These are phyloP conservation scores for Euphorbia schlechtendalii DNA, from an alignment of 441 rosid species.

Conservation along the genomic window DNA sequence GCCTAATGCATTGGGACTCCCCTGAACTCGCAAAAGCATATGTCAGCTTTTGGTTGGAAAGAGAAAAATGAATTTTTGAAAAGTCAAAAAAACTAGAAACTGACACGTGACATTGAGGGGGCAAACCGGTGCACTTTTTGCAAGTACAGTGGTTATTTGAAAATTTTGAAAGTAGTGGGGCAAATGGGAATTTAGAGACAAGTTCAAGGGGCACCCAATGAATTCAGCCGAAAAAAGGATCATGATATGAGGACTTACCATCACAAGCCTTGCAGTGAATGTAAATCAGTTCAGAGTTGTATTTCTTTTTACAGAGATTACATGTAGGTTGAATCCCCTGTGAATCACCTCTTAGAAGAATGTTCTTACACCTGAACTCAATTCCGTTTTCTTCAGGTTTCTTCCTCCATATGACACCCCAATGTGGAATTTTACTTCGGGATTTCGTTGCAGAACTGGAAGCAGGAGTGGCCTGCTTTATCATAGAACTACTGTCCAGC, in stretches of 20 bases:
- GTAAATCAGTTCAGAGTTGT: slow-evolving; percentile 54
- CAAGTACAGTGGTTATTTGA: too few relatives aligned
- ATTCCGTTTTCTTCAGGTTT: slow-evolving; percentile 58
- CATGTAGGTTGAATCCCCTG: slow-evolving; percentile 43
- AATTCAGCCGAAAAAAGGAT: too few relatives aligned
- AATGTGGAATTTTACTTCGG: slow-evolving; percentile 40
- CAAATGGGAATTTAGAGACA: too few relatives aligned
- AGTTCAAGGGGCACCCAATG: too few relatives aligned
- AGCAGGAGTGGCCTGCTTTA: slow-evolving; percentile 36
- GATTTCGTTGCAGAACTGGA: slow-evolving; percentile 30
- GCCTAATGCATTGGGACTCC: too few relatives aligned
- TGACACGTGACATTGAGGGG: too few relatives aligned
- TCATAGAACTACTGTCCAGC: slow-evolving; percentile 30
- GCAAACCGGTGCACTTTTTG: too few relatives aligned
- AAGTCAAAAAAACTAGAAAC: too few relatives aligned
- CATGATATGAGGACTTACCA: slow-evolving; percentile 44
- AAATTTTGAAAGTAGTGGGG: too few relatives aligned
- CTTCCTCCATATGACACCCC: slow-evolving; percentile 93
- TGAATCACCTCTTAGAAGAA: slow-evolving; percentile 41
- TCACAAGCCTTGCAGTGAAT: slow-evolving; percentile 71
- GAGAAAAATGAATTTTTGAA: too few relatives aligned
- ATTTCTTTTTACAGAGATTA: slow-evolving; percentile 51
- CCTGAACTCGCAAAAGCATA: too few relatives aligned
- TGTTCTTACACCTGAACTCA: slow-evolving; percentile 56
- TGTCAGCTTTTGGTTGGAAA: too few relatives aligned